A percentile compares a stretch with the other conserved stretches of the same genome.
These are phyloP conservation scores for Vickermania spadyakhi DNA, from an alignment of 208 protist species.

Conservation along the genomic window DNA sequence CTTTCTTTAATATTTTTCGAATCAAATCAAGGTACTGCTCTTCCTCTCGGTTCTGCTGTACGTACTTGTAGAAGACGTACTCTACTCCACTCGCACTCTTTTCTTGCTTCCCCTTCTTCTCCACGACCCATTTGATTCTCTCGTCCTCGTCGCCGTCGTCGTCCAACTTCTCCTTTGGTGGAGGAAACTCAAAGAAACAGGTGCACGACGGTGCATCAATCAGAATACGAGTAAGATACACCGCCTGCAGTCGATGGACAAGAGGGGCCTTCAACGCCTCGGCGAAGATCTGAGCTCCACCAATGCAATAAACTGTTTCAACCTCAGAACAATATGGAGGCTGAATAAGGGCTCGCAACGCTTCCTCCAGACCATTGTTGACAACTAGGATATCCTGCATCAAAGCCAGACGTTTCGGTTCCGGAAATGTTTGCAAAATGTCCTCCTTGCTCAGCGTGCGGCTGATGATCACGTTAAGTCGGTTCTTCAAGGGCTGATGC, in stretches of 20 bases:
- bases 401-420: slow-evolving; percentile 31
- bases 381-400: slow-evolving; percentile 29
- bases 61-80: slow-evolving; percentile 69
- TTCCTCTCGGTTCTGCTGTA: slow-evolving; percentile 84
- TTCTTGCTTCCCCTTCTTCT: slow-evolving; percentile 19
- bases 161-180: slow-evolving; percentile 1
- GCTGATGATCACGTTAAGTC: slow-evolving; percentile 91
- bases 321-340: slow-evolving; percentile 45
- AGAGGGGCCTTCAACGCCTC: slow-evolving; percentile 59
- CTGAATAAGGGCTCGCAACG: slow-evolving; percentile 38
- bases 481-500: slow-evolving; percentile 82
- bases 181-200: slow-evolving; percentile 52
- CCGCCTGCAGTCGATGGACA: slow-evolving; percentile 41
- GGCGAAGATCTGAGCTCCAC: slow-evolving; percentile 81
- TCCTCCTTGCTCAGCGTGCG: slow-evolving; percentile 29
- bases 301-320: slow-evolving; percentile 91
- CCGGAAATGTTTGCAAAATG: slow-evolving; percentile 29
- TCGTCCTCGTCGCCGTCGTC: neutral
- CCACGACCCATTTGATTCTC: slow-evolving; percentile 25
- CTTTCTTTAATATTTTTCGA: slow-evolving; percentile 58
- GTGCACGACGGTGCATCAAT: slow-evolving; percentile 27
- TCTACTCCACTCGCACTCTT: slow-evolving; percentile 19
- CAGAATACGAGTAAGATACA: slow-evolving; percentile 66
- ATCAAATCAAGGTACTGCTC: slow-evolving; percentile 91
- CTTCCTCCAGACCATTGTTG: slow-evolving; percentile 45